Conservation (phyloP, 108 stramenopile species). For the Nitzschia sp. region DNA sequence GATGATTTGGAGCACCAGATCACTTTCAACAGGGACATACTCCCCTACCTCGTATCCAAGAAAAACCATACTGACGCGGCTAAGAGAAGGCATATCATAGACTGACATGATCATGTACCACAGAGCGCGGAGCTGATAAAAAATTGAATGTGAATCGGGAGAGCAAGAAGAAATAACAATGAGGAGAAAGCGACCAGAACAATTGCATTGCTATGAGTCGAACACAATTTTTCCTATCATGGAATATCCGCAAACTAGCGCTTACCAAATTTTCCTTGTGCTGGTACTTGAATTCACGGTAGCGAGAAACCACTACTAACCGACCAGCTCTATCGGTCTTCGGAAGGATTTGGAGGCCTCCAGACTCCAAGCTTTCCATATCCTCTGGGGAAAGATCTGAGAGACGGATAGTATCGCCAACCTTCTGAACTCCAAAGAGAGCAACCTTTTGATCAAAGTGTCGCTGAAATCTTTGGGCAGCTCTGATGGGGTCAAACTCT, state of each 20-base stretch:
- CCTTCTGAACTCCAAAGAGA: slow-evolving; percentile 15
- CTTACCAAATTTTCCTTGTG: slow-evolving; percentile 17
- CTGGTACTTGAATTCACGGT: slow-evolving; percentile 4
- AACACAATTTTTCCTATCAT: no score
- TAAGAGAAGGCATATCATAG: slow-evolving; percentile 1
- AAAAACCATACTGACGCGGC: neutral
- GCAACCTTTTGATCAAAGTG: slow-evolving; percentile 12
- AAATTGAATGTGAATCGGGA: neutral
- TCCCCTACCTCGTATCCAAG: slow-evolving; percentile 18
- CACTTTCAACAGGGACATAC: slow-evolving; percentile 13
- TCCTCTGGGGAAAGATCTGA: slow-evolving; percentile 8
- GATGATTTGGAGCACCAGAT: slow-evolving; percentile 7
- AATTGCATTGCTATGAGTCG: no score
- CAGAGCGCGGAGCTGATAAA: slow-evolving; percentile 5
- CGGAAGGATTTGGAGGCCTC: slow-evolving; percentile 13
- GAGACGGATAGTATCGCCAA: slow-evolving; percentile 4
- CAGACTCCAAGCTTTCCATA: slow-evolving; percentile 9
- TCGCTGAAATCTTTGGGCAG: slow-evolving; percentile 1
- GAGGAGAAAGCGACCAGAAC: no score
- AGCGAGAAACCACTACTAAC: slow-evolving; percentile 1
- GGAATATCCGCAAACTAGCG: neutral
- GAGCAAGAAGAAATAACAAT: no score
- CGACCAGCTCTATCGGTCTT: slow-evolving; percentile 8
- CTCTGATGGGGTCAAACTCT: slow-evolving; percentile 7
- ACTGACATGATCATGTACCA: slow-evolving; percentile 20